These are phyloP conservation scores for Scedosporium apiospermum DNA, from an alignment of 2,329 filamentous ascomycete genomes.

Conservation along the genomic window DNA sequence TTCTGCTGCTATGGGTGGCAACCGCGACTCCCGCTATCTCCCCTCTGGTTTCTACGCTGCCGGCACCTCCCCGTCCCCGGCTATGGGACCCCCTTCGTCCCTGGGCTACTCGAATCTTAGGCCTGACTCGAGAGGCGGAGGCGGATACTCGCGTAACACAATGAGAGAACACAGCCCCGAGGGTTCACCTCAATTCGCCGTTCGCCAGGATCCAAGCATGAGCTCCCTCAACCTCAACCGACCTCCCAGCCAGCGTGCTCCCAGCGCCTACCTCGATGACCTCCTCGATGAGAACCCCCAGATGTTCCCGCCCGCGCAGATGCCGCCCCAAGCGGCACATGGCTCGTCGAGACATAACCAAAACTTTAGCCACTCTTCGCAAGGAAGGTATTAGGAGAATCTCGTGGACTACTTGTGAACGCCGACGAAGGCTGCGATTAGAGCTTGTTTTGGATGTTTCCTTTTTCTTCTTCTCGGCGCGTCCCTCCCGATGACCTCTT, in stretches of 20 bases:
- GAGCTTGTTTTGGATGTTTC: neutral
- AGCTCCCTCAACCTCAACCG: slow-evolving; percentile 60
- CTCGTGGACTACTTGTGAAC: neutral
- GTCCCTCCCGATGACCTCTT: too few species aligned
- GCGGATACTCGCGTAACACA: slow-evolving; percentile 31
- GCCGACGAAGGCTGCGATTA: neutral
- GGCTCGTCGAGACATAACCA: slow-evolving; percentile 12
- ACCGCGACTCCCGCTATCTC: slow-evolving; percentile 70
- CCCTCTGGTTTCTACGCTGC: slow-evolving; percentile 88
- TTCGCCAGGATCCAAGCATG: slow-evolving; percentile 43
- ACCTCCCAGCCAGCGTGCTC: slow-evolving; percentile 61
- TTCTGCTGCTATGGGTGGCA: slow-evolving; percentile 50
- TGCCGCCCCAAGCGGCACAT: slow-evolving; percentile 16
- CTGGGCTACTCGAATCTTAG: slow-evolving; percentile 54
- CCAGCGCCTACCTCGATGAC: slow-evolving; percentile 85
- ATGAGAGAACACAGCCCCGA: slow-evolving; percentile 46
- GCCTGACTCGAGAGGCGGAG: slow-evolving; percentile 43
- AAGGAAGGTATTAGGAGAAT: slow-evolving; percentile 11
- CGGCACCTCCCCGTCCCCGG: slow-evolving; percentile 39
- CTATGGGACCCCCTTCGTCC: slow-evolving; percentile 37
- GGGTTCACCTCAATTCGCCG: slow-evolving; percentile 50
- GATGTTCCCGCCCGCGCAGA: slow-evolving; percentile 35
- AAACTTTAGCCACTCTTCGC: slow-evolving; percentile 16
- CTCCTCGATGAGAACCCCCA: slow-evolving; percentile 67
- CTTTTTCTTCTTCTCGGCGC: too few species aligned